These are phyloP conservation scores for Polytrichum formosum DNA, from an alignment of 225 moss, liverwort and hornwort genomes.

Conservation along the genomic window DNA sequence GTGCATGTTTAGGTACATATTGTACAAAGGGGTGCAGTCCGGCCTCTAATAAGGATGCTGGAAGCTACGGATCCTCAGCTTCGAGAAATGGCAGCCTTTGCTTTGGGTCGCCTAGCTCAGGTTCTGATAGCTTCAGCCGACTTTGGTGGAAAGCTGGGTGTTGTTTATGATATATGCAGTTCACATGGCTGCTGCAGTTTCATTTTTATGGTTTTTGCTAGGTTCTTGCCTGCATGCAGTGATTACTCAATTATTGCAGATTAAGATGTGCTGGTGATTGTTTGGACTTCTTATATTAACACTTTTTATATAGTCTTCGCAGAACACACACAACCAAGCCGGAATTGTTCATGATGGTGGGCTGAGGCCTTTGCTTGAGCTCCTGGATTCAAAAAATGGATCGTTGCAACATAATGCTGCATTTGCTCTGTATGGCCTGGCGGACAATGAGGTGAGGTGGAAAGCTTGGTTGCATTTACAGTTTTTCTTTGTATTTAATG, in stretches of 20 bases:
- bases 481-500: too few relatives aligned
- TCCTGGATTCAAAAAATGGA: constrained; percentile 94
- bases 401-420: constrained; percentile 98
- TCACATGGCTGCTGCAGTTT: too few relatives aligned
- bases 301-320: constrained; percentile 93
- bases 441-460: constrained; percentile 89
- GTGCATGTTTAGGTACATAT: constrained; percentile 71
- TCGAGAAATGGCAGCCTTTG: constrained; percentile 99
- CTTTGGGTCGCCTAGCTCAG: constrained; percentile 98
- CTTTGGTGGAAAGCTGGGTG: background rate
- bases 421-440: constrained; percentile 96
- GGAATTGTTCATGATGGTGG: constrained; percentile 99
- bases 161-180: background rate
- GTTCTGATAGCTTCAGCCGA: constrained; percentile 45
- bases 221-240: background rate
- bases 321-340: constrained; percentile 99
- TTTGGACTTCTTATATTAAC: constrained; percentile 30
- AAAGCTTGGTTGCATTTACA: too few relatives aligned
- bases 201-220: background rate
- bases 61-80: constrained; percentile 97
- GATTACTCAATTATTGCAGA: background rate
- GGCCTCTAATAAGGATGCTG: constrained; percentile 93
- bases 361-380: constrained; percentile 87
- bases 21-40: constrained; percentile 94
- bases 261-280: background rate